Conservation (phyloP, 2,329 filamentous ascomycete genomes). For the Anisogramma anomala region DNA sequence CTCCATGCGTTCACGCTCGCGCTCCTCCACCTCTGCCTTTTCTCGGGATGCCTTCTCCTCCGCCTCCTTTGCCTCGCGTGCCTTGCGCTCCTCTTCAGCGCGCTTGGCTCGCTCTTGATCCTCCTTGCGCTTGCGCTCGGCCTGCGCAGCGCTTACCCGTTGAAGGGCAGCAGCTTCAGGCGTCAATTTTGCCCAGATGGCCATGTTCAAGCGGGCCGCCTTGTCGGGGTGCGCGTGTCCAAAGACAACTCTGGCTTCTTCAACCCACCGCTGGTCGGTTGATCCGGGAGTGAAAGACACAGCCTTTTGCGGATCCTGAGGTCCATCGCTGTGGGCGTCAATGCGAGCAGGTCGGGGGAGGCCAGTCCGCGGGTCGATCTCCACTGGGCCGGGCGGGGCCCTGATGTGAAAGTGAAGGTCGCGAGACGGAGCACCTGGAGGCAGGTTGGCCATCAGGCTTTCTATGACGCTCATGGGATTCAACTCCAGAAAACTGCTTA, state of each 20-base stretch:
- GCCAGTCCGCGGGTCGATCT: conserved; percentile 30
- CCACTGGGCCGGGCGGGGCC: conserved; percentile 38
- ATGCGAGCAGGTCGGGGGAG: conserved; percentile 30
- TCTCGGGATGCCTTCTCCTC: conserved; percentile 55
- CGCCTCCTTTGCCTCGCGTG: conserved; percentile 60
- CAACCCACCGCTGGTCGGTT: conserved; percentile 72
- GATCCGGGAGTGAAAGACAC: conserved; percentile 61
- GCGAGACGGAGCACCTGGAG: conserved; percentile 34
- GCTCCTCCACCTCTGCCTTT: conserved; percentile 60
- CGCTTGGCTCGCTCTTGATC: conserved; percentile 50
- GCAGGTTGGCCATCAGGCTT: conserved; percentile 44
- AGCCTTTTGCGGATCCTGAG: conserved; percentile 58
- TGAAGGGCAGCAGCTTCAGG: conserved; percentile 58
- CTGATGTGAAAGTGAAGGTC: conserved; percentile 44
- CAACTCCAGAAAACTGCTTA: conserved; percentile 35
- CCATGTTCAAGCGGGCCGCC: conserved; percentile 53
- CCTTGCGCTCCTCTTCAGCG: conserved; percentile 53
- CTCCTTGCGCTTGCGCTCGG: conserved; percentile 39
- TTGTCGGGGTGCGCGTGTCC: conserved; percentile 57
- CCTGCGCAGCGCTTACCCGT: conserved; percentile 41
- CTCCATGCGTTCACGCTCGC: conserved; percentile 44
- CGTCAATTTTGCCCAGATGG: conserved; percentile 61
- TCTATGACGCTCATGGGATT: conserved; percentile 44
- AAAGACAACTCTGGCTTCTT: conserved; percentile 82
- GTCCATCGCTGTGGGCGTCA: conserved; percentile 37